phyloP scores from a whole-genome alignment of 1,284 basidiomycete species.

The Takashimella koratensis region DNA sequence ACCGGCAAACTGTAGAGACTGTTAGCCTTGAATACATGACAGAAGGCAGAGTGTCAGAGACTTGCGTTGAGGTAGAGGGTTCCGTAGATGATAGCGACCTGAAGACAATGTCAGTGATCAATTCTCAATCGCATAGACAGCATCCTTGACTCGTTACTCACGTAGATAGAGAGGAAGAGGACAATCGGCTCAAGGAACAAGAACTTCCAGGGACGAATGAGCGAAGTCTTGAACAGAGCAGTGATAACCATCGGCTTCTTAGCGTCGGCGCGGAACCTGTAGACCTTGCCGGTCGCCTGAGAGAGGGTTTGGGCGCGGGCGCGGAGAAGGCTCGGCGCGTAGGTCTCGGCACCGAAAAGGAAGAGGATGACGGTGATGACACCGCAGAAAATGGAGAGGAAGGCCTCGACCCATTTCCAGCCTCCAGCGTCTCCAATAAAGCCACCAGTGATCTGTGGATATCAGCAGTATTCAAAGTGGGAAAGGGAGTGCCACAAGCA shows the following conservation, averaged over 20 bases:
- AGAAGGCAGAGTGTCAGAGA: slow-evolving; percentile 2
- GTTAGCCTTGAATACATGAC: no score
- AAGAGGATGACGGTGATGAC: slow-evolving; percentile 30
- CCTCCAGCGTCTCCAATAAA: slow-evolving; percentile 10
- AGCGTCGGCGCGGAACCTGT: slow-evolving; percentile 49
- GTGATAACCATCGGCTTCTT: slow-evolving; percentile 37
- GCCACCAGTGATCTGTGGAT: slow-evolving; percentile 10
- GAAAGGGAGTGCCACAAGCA: not conserved
- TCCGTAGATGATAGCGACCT: slow-evolving; percentile 54
- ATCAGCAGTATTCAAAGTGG: slow-evolving; percentile 6
- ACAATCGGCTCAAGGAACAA: slow-evolving; percentile 51
- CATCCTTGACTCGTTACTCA: no score
- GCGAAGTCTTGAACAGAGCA: slow-evolving; percentile 40
- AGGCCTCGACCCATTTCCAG: slow-evolving; percentile 56
- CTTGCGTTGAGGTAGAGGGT: slow-evolving; percentile 34
- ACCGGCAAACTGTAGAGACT: slow-evolving; percentile 26
- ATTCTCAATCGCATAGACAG: no score
- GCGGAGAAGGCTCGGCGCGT: slow-evolving; percentile 48
- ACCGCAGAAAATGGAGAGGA: slow-evolving; percentile 54
- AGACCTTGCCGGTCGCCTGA: slow-evolving; percentile 46
- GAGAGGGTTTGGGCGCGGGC: slow-evolving; percentile 39
- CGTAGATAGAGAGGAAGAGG: slow-evolving; percentile 51
- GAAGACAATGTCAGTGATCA: not conserved
- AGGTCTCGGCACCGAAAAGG: slow-evolving; percentile 49
- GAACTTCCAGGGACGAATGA: slow-evolving; percentile 50